A percentile compares a stretch with the other conserved stretches of the same genome.
phyloP scores from a whole-genome alignment of 2,329 filamentous ascomycete species.

The Trichophyton benhamiae region DNA sequence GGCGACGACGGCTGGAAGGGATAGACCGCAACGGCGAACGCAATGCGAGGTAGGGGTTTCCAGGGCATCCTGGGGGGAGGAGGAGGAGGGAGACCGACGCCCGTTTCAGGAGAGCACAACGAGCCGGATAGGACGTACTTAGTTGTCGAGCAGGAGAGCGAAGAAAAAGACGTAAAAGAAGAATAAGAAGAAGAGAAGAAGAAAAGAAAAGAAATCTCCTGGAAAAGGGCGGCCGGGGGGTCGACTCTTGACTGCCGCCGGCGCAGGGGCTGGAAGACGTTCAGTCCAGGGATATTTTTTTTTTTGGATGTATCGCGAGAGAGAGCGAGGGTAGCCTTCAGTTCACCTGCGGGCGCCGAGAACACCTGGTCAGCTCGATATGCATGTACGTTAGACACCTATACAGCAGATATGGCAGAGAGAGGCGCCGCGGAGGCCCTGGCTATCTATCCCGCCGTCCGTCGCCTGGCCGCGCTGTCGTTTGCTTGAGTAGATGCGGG shows the following conservation, averaged over 20 bases:
- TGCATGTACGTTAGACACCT: not conserved
- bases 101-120: too few relatives aligned
- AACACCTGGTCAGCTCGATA: not conserved
- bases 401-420: not conserved
- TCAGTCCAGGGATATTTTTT: not conserved
- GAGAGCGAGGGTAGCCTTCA: constrained; percentile 2
- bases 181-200: too few relatives aligned
- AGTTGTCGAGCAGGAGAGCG: too few relatives aligned
- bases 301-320: constrained; percentile 3
- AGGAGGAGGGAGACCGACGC: not conserved
- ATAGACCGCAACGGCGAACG: constrained; percentile 92
- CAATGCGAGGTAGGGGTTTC: constrained; percentile 91
- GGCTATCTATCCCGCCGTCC: too few relatives aligned
- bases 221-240: too few relatives aligned
- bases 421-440: not conserved
- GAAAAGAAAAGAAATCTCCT: too few relatives aligned
- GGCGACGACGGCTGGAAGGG: constrained; percentile 79
- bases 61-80: constrained; percentile 62
- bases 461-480: too few relatives aligned
- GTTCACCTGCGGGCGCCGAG: not conserved
- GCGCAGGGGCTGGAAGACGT: not conserved
- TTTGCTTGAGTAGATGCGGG: too few relatives aligned
- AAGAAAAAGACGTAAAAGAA: too few relatives aligned
- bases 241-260: not conserved
- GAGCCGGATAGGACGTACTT: too few relatives aligned